Base-by-base conservation (phyloP, 805 yeast species). In the Candida dendrica region DNA sequence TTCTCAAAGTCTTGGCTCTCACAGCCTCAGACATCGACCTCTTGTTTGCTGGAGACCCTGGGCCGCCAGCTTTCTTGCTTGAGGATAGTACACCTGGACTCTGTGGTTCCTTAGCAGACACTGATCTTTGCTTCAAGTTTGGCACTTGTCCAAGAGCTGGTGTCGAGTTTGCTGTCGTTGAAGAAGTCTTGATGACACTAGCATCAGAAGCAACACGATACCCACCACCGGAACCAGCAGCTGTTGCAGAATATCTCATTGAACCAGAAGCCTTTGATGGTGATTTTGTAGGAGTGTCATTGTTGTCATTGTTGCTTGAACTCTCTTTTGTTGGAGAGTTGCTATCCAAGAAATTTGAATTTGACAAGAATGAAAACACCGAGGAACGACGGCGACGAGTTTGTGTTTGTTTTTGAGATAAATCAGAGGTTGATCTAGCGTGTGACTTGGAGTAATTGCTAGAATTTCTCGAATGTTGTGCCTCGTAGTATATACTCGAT, bases 371-470 rank as follows among this genome's bases (percentile, higher is more conserved):
- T 40, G 77, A 73, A 44, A 79, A 69, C 32, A 80, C 61, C 0
- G 86, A 79, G 0, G 84, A 77, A 45, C 77, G 79, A 47, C 86
- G 71, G 51, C 75, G 74, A 53, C 59, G 55, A 36, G 55, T 59
- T 4, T 52, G 50, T 9, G 53, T 55, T 14, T 52, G 43, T 14
- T 48, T 42, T 44, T 68, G 66, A 8, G 34, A 32, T 6, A 61
- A 57, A 40, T 71, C 75, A 0, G 80, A 74, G 1, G 65, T 52
- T 30, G 68, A 67, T 55, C 80, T 64, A 9, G 59, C 59, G 45
- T 71, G 76, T n/a, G 50, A 47, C 36, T 42, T 49, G 37, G 51
- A 48, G 9, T 65, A 55, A 3, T 59, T 49, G 33, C 64, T 55
- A 1, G 72, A 63, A 27, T 54, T 56, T 37, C 65, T 64, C 38